Evolutionary conservation across 2,329 filamentous ascomycete species (phyloP).

Genomic region (Trichoderma sp.): DNA sequence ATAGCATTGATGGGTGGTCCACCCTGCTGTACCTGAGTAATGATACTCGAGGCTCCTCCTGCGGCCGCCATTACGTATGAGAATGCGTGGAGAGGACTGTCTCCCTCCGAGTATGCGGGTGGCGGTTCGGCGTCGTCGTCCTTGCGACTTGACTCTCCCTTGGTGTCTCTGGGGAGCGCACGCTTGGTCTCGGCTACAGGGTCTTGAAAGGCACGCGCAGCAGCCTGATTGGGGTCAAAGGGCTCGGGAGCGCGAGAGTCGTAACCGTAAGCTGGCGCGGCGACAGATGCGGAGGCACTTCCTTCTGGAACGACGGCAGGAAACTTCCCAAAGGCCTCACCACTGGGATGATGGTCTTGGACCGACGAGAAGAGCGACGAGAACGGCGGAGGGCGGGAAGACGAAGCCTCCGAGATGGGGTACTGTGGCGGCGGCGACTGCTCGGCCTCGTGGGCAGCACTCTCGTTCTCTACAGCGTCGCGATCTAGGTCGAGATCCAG

Average conservation of each 20-base stretch:
- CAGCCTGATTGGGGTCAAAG: constrained; percentile 39
- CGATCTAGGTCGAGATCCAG: constrained; percentile 27
- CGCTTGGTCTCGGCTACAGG: constrained; percentile 76
- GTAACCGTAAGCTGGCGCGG: constrained; percentile 56
- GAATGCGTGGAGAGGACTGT: constrained; percentile 88
- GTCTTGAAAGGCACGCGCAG: constrained; percentile 48
- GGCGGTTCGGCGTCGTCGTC: constrained; percentile 87
- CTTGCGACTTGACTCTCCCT: constrained; percentile 73
- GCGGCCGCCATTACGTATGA: constrained; percentile 97
- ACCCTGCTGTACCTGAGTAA: constrained; percentile 97
- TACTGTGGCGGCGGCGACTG: constrained; percentile 62
- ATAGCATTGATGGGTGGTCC: constrained; percentile 87
- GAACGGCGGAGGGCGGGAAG: constrained; percentile 58
- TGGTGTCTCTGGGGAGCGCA: constrained; percentile 78
- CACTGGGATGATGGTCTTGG: constrained; percentile 37
- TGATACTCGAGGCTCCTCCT: constrained; percentile 96
- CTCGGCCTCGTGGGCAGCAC: constrained; percentile 33
- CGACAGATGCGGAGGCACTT: constrained; percentile 41
- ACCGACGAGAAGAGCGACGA: constrained; percentile 57
- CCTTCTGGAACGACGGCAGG: constrained; percentile 32
- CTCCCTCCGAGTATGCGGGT: constrained; percentile 93
- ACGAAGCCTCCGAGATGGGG: constrained; percentile 56
- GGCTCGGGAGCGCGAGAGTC: constrained; percentile 43
- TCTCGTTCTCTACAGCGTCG: constrained; percentile 25
- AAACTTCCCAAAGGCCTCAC: constrained; percentile 37